Evolutionary conservation across 495 filamentous ascomycete genomes (phyloP).

Genomic region (Penicillium subrubescens): DNA sequence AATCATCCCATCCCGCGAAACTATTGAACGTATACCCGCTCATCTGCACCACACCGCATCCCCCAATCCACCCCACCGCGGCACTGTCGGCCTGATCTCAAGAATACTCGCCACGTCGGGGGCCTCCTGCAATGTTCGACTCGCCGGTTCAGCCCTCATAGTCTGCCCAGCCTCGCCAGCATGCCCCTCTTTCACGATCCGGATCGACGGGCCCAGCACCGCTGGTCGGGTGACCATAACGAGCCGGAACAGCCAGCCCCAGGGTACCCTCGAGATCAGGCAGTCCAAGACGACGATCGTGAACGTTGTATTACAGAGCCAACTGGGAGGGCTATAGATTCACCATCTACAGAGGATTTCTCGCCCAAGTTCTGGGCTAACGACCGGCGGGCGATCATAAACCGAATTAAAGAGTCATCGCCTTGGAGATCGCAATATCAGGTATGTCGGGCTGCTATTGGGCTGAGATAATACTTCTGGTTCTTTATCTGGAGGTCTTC

Average conservation of each 20-base stretch:
- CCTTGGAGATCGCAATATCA: constrained; percentile 69
- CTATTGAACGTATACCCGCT: constrained; percentile 21
- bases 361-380: constrained; percentile 30
- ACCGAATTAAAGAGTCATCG: constrained; percentile 81
- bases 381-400: constrained; percentile 78
- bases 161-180: constrained; percentile 20
- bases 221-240: constrained; percentile 32
- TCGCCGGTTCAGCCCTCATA: constrained; percentile 20
- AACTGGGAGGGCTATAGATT: constrained; percentile 2
- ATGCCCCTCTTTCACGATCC: constrained; percentile 48
- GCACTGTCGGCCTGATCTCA: constrained; percentile 17
- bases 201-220: constrained; percentile 36
- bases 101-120: constrained; percentile 26
- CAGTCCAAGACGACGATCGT: constrained; percentile 10
- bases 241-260: constrained; percentile 20
- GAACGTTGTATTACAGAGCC: constrained; percentile 9
- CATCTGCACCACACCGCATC: constrained; percentile 33
- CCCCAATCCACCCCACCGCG: constrained; percentile 23
- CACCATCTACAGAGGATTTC: constrained; percentile 11
- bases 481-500: background rate
- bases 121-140: constrained; percentile 25
- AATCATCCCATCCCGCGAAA: constrained; percentile 14
- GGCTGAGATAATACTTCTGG: background rate
- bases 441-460: constrained; percentile 50
- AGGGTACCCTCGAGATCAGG: constrained; percentile 18